These are phyloP conservation scores for Paramecium sonneborni DNA, from an alignment of 73 alveolate species.

Conservation along the genomic window DNA sequence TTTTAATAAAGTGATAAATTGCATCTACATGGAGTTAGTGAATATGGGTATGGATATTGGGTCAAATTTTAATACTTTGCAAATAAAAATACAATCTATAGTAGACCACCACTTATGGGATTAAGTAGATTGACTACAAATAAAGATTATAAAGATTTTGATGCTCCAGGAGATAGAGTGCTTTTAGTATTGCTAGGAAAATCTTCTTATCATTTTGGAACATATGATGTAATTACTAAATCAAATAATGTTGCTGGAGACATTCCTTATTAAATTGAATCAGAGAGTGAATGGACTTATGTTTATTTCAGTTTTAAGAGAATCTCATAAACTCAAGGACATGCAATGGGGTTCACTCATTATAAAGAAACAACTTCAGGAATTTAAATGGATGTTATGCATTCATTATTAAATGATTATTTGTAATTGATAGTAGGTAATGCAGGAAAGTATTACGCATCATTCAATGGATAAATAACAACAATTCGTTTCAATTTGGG, in stretches of 20 bases:
- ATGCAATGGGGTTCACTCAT: conserved; percentile 32
- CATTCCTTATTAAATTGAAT: conserved; percentile 11
- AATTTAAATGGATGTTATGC: conserved; percentile 26
- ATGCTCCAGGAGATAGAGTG: conserved; percentile 52
- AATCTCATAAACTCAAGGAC: not conserved
- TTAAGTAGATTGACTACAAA: conserved; percentile 34
- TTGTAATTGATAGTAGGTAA: conserved; percentile 11
- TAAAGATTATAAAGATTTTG: conserved; percentile 37
- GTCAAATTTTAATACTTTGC: conserved; percentile 33
- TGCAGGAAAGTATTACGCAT: conserved; percentile 49
- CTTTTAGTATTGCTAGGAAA: conserved; percentile 46
- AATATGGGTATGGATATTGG: conserved; percentile 57
- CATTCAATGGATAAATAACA: conserved; percentile 34
- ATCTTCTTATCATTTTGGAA: not conserved
- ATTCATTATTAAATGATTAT: not conserved
- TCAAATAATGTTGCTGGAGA: conserved; percentile 34
- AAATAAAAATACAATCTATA: not conserved
- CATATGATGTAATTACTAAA: not conserved
- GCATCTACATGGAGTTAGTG: conserved; percentile 21
- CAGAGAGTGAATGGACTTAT: conserved; percentile 48
- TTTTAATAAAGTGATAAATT: conserved; percentile 43
- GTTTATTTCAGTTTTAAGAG: conserved; percentile 38
- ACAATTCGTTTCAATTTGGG: conserved; percentile 50
- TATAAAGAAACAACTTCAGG: conserved; percentile 39
- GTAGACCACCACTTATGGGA: conserved; percentile 40